A percentile compares a stretch with the other conserved stretches of the same genome.
Conservation (phyloP, 1,284 basidiomycete genomes). For the Trametes hirsuta region DNA sequence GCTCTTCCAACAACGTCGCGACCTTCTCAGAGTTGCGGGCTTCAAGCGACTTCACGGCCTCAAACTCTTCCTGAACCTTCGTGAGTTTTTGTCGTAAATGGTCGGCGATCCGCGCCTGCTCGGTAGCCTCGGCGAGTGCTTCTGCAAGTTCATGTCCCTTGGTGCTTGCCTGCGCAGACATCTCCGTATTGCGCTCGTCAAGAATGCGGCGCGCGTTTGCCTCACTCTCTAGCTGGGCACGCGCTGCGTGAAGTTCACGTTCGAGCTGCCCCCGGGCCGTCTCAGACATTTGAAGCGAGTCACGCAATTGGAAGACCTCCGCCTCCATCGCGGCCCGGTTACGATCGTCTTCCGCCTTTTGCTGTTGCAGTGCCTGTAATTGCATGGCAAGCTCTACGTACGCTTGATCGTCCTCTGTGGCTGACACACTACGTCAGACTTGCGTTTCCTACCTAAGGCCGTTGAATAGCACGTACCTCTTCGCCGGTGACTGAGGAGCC, state of each 20-base stretch:
- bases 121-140: conserved; percentile 71
- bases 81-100: conserved; percentile 71
- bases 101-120: conserved; percentile 65
- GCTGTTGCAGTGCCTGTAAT: conserved; percentile 57
- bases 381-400: conserved; percentile 70
- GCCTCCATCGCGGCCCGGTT: conserved; percentile 55
- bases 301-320: conserved; percentile 57
- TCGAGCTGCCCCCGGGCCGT: conserved; percentile 52
- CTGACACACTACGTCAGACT: conserved; percentile 38
- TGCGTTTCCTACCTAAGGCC: conserved; percentile 1
- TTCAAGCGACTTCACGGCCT: conserved; percentile 76
- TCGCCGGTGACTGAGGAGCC: conserved; percentile 64
- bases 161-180: conserved; percentile 60
- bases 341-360: conserved; percentile 54
- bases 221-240: conserved; percentile 67
- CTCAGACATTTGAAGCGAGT: conserved; percentile 44
- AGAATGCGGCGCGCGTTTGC: conserved; percentile 57
- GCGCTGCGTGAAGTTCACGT: conserved; percentile 65
- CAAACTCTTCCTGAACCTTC: conserved; percentile 63
- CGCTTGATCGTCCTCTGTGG: conserved; percentile 71
- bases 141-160: conserved; percentile 61
- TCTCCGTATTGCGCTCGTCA: conserved; percentile 69
- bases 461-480: conserved; percentile 55
- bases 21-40: conserved; percentile 66
- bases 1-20: conserved; percentile 70